Evolutionary conservation across 495 filamentous ascomycete genomes (phyloP), one percentile per base, ranked within the genome.

Genomic region (Trichoderma erinaceum): DNA sequence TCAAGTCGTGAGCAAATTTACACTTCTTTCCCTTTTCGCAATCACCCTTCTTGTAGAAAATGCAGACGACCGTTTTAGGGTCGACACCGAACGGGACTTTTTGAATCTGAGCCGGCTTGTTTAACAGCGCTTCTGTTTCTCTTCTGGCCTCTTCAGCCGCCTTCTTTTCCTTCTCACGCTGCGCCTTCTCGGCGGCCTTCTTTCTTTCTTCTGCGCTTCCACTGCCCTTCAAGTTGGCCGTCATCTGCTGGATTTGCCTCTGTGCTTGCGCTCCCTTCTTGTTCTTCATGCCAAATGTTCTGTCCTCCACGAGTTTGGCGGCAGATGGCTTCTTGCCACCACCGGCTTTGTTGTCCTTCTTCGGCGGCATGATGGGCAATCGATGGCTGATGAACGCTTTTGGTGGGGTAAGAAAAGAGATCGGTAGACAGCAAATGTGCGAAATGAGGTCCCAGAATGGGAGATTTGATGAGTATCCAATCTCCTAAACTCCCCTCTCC

Each of bases 261-360:
- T 97, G 91, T 68, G 92, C 93, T 63, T 85, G 88, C 65, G 86
- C 88, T 70, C 95, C 95, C 87, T 97, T 97, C 88, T 99, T 98
- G 76, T 99, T 99, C 83, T 99, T 99, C 93, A 99, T 96, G 71
- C 95, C 95, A 84, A 99, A 99, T 66, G 95, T 97, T 84, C 95
- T 96, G 83, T 99, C 95, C 67, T 93, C 92, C 69, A 92, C 89
- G 16, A 81, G 69, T 77, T 92, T 92, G 58, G 82, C 74, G 65
- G 85, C 78, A 48, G 87, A 84, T 71, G 88, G 82, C 87, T 93
- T 91, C 82, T 82, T 83, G 72, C 77, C 82, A 69, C 38, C 75
- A 41, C 70, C 77, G 46, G n/a, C 69, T 80, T 91, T 89, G 16
- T 86, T 81, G 66, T 81, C 79, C 74, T 93, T 93, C 78, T 99